These are phyloP conservation scores for Dianthus caryophyllus DNA, from an alignment of 148 eudicot species.

Conservation along the genomic window DNA sequence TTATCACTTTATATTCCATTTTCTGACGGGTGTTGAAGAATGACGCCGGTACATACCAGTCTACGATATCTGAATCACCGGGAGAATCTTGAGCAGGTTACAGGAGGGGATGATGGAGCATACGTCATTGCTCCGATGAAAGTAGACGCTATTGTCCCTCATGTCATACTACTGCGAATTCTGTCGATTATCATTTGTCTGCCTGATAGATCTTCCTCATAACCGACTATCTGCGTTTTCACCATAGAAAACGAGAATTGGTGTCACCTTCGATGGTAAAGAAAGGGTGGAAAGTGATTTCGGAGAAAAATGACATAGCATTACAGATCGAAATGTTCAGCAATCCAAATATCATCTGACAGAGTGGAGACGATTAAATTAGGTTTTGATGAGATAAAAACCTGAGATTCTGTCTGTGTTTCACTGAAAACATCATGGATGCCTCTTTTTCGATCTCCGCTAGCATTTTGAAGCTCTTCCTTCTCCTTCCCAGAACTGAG, in stretches of 20 bases:
- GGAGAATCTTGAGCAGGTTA: background rate
- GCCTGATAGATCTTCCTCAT: conserved; percentile 87
- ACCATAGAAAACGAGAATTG: conserved; percentile 11
- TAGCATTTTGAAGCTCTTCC: conserved; percentile 33
- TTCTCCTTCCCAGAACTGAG: conserved; percentile 51
- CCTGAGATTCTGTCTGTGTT: conserved; percentile 99
- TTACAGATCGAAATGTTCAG: background rate
- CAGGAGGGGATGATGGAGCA: background rate
- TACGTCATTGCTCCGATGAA: background rate
- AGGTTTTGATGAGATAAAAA: conserved; percentile 17
- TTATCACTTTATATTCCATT: background rate
- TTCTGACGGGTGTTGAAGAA: background rate
- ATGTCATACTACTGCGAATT: conserved; percentile 59
- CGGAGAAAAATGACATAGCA: background rate
- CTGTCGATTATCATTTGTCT: conserved; percentile 90
- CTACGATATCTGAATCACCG: background rate
- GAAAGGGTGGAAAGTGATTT: background rate
- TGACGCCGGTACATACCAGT: background rate
- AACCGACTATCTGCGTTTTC: conserved; percentile 68
- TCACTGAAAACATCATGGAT: conserved; percentile 74
- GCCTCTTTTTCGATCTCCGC: conserved; percentile 38
- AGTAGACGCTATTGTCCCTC: conserved; percentile 10
- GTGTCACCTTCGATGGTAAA: background rate
- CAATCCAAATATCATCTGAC: background rate
- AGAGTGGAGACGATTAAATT: conserved; percentile 9